Evolutionary conservation across 2,329 filamentous ascomycete genomes (phyloP).

Genomic region (Penicillium sclerotiorum): DNA sequence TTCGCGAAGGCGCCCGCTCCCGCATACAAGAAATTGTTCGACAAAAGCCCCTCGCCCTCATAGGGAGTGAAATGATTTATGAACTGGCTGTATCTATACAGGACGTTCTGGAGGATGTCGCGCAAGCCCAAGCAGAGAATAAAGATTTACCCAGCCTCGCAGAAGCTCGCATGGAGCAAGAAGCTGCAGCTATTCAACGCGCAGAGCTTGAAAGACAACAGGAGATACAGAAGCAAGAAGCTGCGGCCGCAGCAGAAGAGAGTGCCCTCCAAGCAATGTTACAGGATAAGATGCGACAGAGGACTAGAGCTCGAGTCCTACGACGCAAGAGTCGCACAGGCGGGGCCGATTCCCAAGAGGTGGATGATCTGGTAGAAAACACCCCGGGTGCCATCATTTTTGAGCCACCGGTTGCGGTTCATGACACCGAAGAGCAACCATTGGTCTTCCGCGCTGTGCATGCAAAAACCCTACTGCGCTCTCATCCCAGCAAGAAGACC

Average conservation of each 20-base stretch:
- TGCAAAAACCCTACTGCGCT: constrained; percentile 67
- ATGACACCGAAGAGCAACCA: constrained; percentile 64
- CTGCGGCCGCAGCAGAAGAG: constrained; percentile 45
- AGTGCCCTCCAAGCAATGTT: constrained; percentile 42
- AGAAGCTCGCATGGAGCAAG: constrained; percentile 82
- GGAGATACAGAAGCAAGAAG: constrained; percentile 46
- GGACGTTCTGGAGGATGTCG: constrained; percentile 82
- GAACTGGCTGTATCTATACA: constrained; percentile 63
- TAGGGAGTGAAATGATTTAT: constrained; percentile 68
- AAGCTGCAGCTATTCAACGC: constrained; percentile 66
- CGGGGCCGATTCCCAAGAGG: constrained; percentile 33
- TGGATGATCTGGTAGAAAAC: constrained; percentile 34
- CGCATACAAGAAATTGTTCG: constrained; percentile 71
- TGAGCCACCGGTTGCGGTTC: constrained; percentile 54
- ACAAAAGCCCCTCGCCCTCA: constrained; percentile 66
- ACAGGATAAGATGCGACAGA: constrained; percentile 43
- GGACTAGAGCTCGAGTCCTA: constrained; percentile 41
- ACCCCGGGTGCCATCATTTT: constrained; percentile 44
- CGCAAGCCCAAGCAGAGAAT: constrained; percentile 72
- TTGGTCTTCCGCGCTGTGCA: constrained; percentile 71
- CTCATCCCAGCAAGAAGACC: constrained; percentile 65
- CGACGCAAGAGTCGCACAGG: constrained; percentile 43
- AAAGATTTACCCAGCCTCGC: constrained; percentile 81
- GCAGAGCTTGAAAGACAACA: constrained; percentile 56
- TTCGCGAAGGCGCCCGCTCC: constrained; percentile 71